Percentiles rank a stretch among this genome's conserved stretches.
Evolutionary conservation across 1,284 basidiomycete genomes (phyloP).

Genomic region (Vanrija sp.): DNA sequence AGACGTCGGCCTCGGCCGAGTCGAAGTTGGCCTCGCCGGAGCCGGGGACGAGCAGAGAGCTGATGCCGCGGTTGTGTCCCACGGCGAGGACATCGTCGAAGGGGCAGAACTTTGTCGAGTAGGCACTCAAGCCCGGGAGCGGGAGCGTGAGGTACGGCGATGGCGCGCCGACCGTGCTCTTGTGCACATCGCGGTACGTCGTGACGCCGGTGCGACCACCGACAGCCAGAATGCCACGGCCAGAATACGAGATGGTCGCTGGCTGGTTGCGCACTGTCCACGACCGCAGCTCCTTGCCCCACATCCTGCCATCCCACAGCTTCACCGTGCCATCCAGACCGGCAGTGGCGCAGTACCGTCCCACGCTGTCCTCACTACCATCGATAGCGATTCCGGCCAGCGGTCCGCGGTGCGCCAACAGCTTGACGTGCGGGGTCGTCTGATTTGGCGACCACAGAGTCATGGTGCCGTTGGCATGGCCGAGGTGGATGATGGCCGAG

Average conservation of each 20-base stretch:
- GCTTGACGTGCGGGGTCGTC: slow-evolving; percentile 81
- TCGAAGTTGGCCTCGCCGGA: slow-evolving; percentile 94
- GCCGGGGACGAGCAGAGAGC: slow-evolving; percentile 83
- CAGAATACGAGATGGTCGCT: slow-evolving; percentile 51
- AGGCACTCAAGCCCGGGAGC: slow-evolving; percentile 63
- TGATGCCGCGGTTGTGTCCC: slow-evolving; percentile 65
- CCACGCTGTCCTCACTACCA: slow-evolving; percentile 63
- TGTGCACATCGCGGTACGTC: slow-evolving; percentile 52
- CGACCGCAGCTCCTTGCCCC: slow-evolving; percentile 77
- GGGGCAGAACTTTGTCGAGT: slow-evolving; percentile 68
- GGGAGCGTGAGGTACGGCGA: slow-evolving; percentile 66
- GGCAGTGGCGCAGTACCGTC: slow-evolving; percentile 85
- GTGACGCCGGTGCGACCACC: slow-evolving; percentile 77
- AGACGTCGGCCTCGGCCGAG: slow-evolving; percentile 88
- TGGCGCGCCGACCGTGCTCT: slow-evolving; percentile 7
- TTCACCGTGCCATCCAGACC: slow-evolving; percentile 88
- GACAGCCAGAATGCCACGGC: slow-evolving; percentile 77
- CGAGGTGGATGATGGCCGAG: slow-evolving; percentile 88
- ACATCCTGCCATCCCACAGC: slow-evolving; percentile 92
- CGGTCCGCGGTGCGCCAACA: slow-evolving; percentile 87
- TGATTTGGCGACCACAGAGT: slow-evolving; percentile 96
- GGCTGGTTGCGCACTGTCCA: slow-evolving; percentile 66
- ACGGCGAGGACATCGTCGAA: slow-evolving; percentile 90
- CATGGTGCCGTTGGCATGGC: slow-evolving; percentile 77
- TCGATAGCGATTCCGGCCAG: slow-evolving; percentile 79